phyloP scores from a whole-genome alignment of 176 grass and related monocot genomes.

The Aegilops umbellulata region DNA sequence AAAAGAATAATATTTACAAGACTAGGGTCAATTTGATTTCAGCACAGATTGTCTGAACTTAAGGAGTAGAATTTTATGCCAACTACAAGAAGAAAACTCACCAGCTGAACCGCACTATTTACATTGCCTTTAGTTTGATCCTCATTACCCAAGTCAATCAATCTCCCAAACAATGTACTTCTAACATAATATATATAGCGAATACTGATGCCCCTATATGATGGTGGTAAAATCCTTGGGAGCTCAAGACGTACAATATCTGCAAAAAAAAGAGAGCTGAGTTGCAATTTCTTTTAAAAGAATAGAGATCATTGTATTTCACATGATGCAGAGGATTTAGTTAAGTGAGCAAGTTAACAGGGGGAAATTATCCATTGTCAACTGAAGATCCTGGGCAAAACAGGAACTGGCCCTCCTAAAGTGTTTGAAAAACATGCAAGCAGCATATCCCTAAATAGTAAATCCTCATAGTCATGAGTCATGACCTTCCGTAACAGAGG shows the following conservation, averaged over 20 bases:
- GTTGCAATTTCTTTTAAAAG: conserved; percentile 6
- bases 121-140: conserved; percentile 46
- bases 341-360: not conserved
- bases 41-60: conserved; percentile 8
- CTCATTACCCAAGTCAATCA: conserved; percentile 45
- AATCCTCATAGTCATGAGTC: not conserved
- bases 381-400: not conserved
- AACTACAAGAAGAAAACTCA: conserved; percentile 40
- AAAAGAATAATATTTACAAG: too few species aligned
- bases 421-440: not conserved
- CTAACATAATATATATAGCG: conserved; percentile 97
- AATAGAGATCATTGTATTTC: not conserved
- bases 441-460: not conserved
- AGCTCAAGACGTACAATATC: conserved; percentile 80
- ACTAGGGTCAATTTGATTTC: not conserved
- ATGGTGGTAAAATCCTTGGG: conserved; percentile 83
- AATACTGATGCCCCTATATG: conserved; percentile 86
- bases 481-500: not conserved
- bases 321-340: not conserved
- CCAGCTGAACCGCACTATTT: conserved; percentile 64
- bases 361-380: not conserved
- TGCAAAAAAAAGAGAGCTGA: conserved; percentile 13
- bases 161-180: conserved; percentile 64
- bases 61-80: conserved; percentile 18
- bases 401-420: not conserved